phyloP scores from a whole-genome alignment of 1,284 basidiomycete species.

The Cystobasidium slooffiae region DNA sequence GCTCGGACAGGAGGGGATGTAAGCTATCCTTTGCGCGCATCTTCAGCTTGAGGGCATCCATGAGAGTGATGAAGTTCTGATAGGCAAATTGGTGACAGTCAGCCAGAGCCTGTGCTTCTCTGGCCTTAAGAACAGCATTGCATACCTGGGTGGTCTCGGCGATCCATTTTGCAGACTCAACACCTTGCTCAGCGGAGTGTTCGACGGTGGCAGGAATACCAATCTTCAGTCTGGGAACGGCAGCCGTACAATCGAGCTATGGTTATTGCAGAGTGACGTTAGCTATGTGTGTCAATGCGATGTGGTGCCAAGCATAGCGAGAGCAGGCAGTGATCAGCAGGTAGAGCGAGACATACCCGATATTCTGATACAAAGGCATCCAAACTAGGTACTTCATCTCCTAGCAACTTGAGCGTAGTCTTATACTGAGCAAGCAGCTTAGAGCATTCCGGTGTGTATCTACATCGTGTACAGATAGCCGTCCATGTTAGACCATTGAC shows the following conservation, averaged over 20 bases:
- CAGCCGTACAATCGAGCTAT: constrained; percentile 93
- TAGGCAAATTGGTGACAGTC: not conserved
- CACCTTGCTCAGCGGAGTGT: constrained; percentile 73
- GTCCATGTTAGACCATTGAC: constrained; percentile 3
- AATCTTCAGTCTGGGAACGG: constrained; percentile 83
- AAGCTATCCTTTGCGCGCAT: constrained; percentile 95
- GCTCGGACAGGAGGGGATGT: constrained; percentile 90
- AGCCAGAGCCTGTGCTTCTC: constrained; percentile 10
- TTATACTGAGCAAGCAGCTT: constrained; percentile 92
- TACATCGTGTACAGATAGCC: constrained; percentile 58
- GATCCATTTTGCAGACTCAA: constrained; percentile 95
- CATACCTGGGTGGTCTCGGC: constrained; percentile 93
- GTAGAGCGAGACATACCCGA: constrained; percentile 63
- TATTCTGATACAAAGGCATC: constrained; percentile 92
- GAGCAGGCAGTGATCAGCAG: not conserved
- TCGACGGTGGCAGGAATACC: constrained; percentile 97
- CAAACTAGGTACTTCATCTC: constrained; percentile 77
- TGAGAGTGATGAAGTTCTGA: constrained; percentile 95
- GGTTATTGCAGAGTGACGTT: not conserved
- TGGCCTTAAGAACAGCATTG: constrained; percentile 29
- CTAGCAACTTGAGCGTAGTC: constrained; percentile 91
- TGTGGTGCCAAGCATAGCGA: not conserved
- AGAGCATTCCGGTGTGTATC: constrained; percentile 95
- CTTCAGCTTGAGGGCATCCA: constrained; percentile 93
- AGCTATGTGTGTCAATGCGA: not conserved